Percentiles rank a stretch among this genome's conserved stretches.
Conservation (phyloP, 2,329 filamentous ascomycete genomes). For the Cercospora citrullina region DNA sequence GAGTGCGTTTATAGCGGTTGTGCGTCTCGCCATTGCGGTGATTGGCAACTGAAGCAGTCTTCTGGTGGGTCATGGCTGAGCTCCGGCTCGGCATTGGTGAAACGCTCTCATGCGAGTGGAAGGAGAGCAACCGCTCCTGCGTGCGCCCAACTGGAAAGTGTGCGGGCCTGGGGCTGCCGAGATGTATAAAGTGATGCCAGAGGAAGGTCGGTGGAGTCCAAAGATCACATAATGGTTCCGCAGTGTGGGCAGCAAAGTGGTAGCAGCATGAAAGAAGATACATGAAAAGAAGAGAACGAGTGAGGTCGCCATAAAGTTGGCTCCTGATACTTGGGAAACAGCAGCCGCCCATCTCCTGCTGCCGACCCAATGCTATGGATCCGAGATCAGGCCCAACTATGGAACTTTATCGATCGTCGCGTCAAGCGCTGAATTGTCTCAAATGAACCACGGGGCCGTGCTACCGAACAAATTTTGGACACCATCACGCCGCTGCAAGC, state of each 20-base stretch:
- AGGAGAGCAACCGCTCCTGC: neutral
- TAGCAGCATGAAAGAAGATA: neutral
- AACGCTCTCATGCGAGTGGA: neutral
- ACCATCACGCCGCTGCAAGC: neutral
- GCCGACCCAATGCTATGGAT: slow-evolving; percentile 15
- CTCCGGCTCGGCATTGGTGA: neutral
- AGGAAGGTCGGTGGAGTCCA: neutral
- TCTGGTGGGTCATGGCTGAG: neutral
- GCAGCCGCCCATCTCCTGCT: slow-evolving; percentile 8
- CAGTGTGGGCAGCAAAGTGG: neutral
- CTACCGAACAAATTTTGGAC: neutral
- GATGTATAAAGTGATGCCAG: neutral
- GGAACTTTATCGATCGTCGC: slow-evolving; percentile 15
- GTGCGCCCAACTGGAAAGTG: neutral
- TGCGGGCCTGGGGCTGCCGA: neutral
- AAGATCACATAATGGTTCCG: neutral
- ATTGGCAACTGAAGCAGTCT: neutral
- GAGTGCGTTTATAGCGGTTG: neutral
- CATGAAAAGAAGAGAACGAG: neutral
- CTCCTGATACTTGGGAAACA: slow-evolving; percentile 13
- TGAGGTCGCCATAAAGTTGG: slow-evolving; percentile 20
- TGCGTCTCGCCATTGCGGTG: neutral
- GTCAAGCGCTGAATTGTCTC: slow-evolving; percentile 9
- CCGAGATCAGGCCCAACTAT: slow-evolving; percentile 12
- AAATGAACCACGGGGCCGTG: neutral